A percentile compares a stretch with the other conserved stretches of the same genome.
phyloP scores from a whole-genome alignment of 352 stramenopile genomes.

The Pythium vanterpoolii region DNA sequence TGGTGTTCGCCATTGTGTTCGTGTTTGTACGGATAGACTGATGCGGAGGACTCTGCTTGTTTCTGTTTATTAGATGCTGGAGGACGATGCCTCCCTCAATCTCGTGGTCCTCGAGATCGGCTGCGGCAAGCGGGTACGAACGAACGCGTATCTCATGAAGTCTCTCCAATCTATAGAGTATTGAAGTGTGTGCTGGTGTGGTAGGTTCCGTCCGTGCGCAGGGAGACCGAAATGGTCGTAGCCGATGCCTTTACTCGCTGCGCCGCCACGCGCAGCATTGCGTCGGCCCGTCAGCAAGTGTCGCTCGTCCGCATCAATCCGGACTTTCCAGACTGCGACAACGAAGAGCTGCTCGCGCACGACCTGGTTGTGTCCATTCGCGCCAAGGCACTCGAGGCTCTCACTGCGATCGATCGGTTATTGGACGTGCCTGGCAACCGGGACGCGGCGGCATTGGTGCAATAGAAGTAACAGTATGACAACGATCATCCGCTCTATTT shows the following conservation, averaged over 20 bases:
- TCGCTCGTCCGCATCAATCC: slow-evolving; percentile 77
- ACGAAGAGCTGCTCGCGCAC: slow-evolving; percentile 43
- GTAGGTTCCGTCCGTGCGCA: slow-evolving; percentile 77
- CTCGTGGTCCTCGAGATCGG: slow-evolving; percentile 84
- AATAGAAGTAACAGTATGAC: background rate
- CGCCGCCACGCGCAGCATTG: background rate
- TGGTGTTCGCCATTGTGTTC: no score
- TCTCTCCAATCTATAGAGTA: background rate
- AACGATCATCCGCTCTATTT: background rate
- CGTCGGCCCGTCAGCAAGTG: slow-evolving; percentile 29
- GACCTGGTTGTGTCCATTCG: slow-evolving; percentile 42
- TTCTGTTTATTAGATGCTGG: slow-evolving; percentile 47
- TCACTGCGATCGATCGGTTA: slow-evolving; percentile 53
- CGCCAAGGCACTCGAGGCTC: slow-evolving; percentile 46
- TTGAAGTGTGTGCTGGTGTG: background rate
- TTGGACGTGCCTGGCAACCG: background rate
- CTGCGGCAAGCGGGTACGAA: slow-evolving; percentile 61
- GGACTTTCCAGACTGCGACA: slow-evolving; percentile 54
- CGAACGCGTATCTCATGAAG: background rate
- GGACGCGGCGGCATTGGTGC: background rate
- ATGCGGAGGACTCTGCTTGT: background rate
- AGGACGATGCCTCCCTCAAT: slow-evolving; percentile 50
- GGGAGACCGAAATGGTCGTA: slow-evolving; percentile 80
- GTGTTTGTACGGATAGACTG: background rate
- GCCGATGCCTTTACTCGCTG: slow-evolving; percentile 62